Percentiles rank a stretch among this genome's conserved stretches.
phyloP scores from a whole-genome alignment of 2,329 filamentous ascomycete genomes.

The Elsinoe fawcettii region DNA sequence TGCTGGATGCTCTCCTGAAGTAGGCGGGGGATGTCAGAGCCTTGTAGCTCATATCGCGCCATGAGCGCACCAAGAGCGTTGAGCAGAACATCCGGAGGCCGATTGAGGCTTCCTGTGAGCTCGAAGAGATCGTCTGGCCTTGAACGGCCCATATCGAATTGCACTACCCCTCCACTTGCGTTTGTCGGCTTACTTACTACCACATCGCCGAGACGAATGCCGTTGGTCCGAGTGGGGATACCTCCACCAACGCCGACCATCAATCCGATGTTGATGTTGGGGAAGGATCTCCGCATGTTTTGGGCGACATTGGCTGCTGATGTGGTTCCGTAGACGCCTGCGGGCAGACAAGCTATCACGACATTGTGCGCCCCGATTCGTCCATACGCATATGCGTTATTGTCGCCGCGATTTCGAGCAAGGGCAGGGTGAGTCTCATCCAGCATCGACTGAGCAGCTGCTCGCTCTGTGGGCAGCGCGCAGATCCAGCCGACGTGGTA shows the following conservation, averaged over 20 bases:
- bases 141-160: conserved; percentile 23
- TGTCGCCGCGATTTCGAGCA: not conserved
- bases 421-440: conserved; percentile 16
- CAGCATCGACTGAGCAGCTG: conserved; percentile 18
- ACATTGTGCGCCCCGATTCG: conserved; percentile 17
- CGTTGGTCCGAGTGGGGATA: not conserved
- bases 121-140: conserved; percentile 8
- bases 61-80: not conserved
- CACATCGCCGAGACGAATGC: conserved; percentile 7
- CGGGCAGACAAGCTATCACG: conserved; percentile 20
- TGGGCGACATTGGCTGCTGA: not conserved
- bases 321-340: not conserved
- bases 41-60: not conserved
- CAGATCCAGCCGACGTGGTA: conserved; percentile 22
- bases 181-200: conserved; percentile 12
- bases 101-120: not conserved
- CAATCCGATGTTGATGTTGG: not conserved
- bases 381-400: conserved; percentile 18
- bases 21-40: not conserved
- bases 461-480: conserved; percentile 18
- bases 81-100: not conserved
- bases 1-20: not conserved
- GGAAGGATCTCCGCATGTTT: not conserved
- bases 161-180: conserved; percentile 21
- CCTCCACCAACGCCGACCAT: conserved; percentile 14